Evolutionary conservation across 441 rosid species (phyloP), one percentile per base, ranked within the genome.

Genomic region (Erysimum pusillum): DNA sequence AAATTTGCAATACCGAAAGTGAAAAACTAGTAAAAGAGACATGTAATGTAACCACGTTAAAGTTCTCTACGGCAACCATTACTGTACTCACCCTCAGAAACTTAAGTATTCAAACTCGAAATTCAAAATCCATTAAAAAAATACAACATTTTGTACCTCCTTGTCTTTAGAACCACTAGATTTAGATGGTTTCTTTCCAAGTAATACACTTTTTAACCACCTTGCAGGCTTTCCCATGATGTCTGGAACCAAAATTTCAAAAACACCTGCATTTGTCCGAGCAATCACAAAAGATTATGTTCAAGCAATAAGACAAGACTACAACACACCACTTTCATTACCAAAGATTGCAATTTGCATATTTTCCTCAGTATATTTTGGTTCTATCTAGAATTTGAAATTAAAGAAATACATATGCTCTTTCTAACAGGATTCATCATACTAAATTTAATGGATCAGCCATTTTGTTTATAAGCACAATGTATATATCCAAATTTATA

Each of bases 121-220:
- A 35, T 48, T 38, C 25, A 61, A 10, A 60, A 36, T 18, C 54
- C 28, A 25, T 25, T 25, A 25, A 25, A 25, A 25, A 25, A 25
- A 36, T 25, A 70, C 15, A 49, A 44, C 54, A 63, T 28, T 28
- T 25, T 2, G 70, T 80, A 94, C 97, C 97, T 92, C 96, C 68
- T 81, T 88, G 59, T 80, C 90, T 77, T 79, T 90, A 39, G 84
- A 83, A 64, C 58, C 44, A 74, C 76, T 64, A 45, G 88, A 87
- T 82, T 94, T 92, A 68, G 95, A 89, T 34, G 89, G 68, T 82
- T 88, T 94, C 89, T 91, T 94, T 73, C 97, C 97, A 74, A 89
- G 89, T 12, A 92, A 79, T 9, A 90, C 81, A 53, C 82, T 84
- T 81, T 89, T 94, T 80, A 94, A 85, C 97, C 98, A 94, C 77